Evolutionary conservation across 176 grass and related monocot genomes (phyloP), one percentile per base, ranked within the genome.

Genomic region (Musa schizocarpa): DNA sequence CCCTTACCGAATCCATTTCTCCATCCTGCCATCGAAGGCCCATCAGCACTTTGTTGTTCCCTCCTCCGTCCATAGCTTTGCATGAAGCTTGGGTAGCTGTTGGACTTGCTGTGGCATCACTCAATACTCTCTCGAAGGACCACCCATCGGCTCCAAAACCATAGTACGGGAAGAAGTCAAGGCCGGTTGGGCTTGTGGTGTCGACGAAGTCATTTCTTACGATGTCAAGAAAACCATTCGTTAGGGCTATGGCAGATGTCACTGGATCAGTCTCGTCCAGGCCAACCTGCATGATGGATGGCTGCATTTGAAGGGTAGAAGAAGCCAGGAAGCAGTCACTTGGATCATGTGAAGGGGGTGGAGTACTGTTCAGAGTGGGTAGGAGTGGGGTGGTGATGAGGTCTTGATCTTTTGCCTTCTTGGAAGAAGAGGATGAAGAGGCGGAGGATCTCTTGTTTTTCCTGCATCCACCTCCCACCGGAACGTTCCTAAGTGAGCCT

Each of bases 401-500:
- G 57, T 59, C 57, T 59, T 59, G 57, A 9, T 59, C 57, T 59
- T 59, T 14, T 4, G 57, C 16, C 57, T 59, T 59, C 14, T 59
- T 59, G 29, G 29, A 34, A 9, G 74, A 63, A 11, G 74, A 49
- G 9, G 56, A 63, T 19, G 76, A 68, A 9, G 76, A 77, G 43
- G 29, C 10, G 23, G 76, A 68, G 21, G 76, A 19, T 62, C 20
- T 55, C 52, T 78, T 78, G 50, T 54, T 80, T 69, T 80, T 80
- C 49, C 78, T 17, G 69, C 78, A 80, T 19, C 78, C 78, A 63
- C 78, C 78, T 53, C 78, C 69, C 11, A 80, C 69, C 11, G 78
- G 78, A 9, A 80, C 78, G 25, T 80, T 80, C 13, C 78, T 72
- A 14, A 80, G 78, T 9, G 78, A 80, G 12, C 78, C 78, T 1